Conservation (phyloP, 116 monocot species). For the Papilionanthe hybrid region DNA sequence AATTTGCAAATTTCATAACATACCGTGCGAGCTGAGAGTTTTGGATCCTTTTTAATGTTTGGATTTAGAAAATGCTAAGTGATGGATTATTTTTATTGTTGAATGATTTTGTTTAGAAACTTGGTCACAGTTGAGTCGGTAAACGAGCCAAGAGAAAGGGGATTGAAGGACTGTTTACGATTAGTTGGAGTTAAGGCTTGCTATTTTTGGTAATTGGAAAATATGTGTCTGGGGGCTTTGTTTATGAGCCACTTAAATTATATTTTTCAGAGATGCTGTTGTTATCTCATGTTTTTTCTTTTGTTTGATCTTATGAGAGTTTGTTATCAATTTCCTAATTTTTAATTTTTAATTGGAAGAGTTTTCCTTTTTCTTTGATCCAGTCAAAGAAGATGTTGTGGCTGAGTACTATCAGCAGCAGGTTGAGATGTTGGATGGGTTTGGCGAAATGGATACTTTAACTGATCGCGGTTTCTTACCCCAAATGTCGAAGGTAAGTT, state of each 20-base stretch:
- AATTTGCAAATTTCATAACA: background rate
- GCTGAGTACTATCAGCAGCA: conserved; percentile 87
- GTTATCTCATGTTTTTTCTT: background rate
- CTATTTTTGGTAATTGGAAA: background rate
- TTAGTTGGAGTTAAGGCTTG: background rate
- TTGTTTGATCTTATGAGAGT: background rate
- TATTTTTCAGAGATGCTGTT: background rate
- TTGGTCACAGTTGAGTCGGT: background rate
- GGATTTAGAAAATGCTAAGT: background rate
- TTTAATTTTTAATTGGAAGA: background rate
- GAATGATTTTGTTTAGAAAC: background rate
- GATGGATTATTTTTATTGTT: background rate
- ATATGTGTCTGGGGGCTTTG: background rate
- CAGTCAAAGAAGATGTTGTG: conserved; percentile 56
- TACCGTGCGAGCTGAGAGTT: background rate
- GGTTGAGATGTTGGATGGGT: conserved; percentile 86
- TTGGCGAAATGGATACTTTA: conserved; percentile 85
- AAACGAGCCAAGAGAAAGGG: background rate
- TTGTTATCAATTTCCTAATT: background rate
- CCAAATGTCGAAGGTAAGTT: conserved; percentile 59
- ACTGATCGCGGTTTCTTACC: conserved; percentile 82
- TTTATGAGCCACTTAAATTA: background rate
- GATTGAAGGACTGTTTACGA: background rate
- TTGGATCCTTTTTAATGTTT: background rate
- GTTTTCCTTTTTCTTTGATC: background rate